Evolutionary conservation across 2,329 filamentous ascomycete species (phyloP).

Genomic region (Dichotomopilus funicola): DNA sequence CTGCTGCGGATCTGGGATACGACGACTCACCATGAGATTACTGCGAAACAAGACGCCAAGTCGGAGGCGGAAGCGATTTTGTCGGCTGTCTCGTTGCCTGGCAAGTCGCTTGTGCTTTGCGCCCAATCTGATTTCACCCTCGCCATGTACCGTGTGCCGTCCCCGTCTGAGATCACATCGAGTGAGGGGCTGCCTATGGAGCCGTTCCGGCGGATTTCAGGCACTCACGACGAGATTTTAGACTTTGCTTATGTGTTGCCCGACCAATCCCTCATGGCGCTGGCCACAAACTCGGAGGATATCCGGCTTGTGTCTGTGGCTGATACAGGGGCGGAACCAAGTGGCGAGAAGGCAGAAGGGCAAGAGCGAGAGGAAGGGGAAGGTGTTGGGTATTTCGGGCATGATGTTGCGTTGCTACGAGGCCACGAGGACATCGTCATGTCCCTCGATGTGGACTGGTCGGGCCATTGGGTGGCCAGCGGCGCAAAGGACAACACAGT

Average conservation of each 20-base stretch:
- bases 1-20: slow-evolving; percentile 78
- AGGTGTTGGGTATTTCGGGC: slow-evolving; percentile 65
- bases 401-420: slow-evolving; percentile 77
- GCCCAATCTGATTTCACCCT: slow-evolving; percentile 88
- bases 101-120: slow-evolving; percentile 66
- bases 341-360: slow-evolving; percentile 16
- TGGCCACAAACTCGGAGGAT: slow-evolving; percentile 94
- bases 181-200: slow-evolving; percentile 28
- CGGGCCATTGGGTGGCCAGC: slow-evolving; percentile 91
- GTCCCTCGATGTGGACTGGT: slow-evolving; percentile 91
- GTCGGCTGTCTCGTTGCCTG: slow-evolving; percentile 59
- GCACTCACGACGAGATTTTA: slow-evolving; percentile 96
- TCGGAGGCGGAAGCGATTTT: slow-evolving; percentile 63
- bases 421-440: slow-evolving; percentile 96
- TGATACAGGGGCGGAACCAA: slow-evolving; percentile 31
- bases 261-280: slow-evolving; percentile 72
- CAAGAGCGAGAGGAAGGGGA: slow-evolving; percentile 19
- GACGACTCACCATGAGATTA: slow-evolving; percentile 70
- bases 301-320: slow-evolving; percentile 75
- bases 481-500: slow-evolving; percentile 96
- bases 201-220: slow-evolving; percentile 75
- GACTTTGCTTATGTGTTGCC: slow-evolving; percentile 82
- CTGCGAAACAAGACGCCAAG: slow-evolving; percentile 59
- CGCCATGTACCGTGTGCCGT: slow-evolving; percentile 57
- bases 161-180: slow-evolving; percentile 29